Evolutionary conservation across 2,329 filamentous ascomycete genomes (phyloP).

Genomic region (Pseudogymnoascus verrucosus): DNA sequence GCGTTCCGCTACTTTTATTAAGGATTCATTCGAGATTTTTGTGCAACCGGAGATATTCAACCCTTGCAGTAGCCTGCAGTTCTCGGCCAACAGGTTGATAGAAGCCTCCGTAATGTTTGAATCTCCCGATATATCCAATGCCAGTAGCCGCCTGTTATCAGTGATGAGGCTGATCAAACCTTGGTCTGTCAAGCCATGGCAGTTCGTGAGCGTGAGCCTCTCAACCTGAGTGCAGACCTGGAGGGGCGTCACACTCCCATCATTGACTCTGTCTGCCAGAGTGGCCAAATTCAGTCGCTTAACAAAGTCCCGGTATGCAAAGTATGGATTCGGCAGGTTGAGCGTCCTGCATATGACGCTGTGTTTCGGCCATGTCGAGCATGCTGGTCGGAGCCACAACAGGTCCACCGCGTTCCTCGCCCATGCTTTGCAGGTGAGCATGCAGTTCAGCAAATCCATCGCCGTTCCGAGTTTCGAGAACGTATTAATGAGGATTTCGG

Average conservation of each 20-base stretch:
- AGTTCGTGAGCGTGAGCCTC: slow-evolving; percentile 86
- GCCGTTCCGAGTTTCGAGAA: slow-evolving; percentile 76
- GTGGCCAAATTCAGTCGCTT: slow-evolving; percentile 84
- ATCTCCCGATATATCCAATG: slow-evolving; percentile 81
- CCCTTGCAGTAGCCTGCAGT: slow-evolving; percentile 81
- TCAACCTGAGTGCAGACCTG: slow-evolving; percentile 83
- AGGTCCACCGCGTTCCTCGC: slow-evolving; percentile 85
- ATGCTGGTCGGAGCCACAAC: slow-evolving; percentile 89
- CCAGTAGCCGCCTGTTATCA: slow-evolving; percentile 73
- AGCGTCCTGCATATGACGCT: slow-evolving; percentile 74
- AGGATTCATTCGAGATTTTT: slow-evolving; percentile 76
- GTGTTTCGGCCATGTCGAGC: slow-evolving; percentile 78
- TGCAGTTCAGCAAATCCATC: slow-evolving; percentile 73
- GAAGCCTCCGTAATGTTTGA: slow-evolving; percentile 74
- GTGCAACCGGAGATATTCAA: slow-evolving; percentile 85
- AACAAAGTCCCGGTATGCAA: slow-evolving; percentile 82
- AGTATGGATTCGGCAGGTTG: slow-evolving; percentile 64
- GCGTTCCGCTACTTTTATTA: slow-evolving; percentile 70
- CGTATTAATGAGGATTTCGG: slow-evolving; percentile 88
- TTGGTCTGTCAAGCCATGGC: slow-evolving; percentile 72
- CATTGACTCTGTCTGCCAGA: slow-evolving; percentile 67
- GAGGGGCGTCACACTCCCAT: slow-evolving; percentile 80
- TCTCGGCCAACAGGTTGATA: slow-evolving; percentile 66
- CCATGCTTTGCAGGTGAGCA: slow-evolving; percentile 94
- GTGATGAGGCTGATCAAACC: slow-evolving; percentile 73